Percentiles rank a stretch among this genome's conserved stretches.
These are phyloP conservation scores for Capronia coronata DNA, from an alignment of 2,329 filamentous ascomycete species.

Conservation along the genomic window DNA sequence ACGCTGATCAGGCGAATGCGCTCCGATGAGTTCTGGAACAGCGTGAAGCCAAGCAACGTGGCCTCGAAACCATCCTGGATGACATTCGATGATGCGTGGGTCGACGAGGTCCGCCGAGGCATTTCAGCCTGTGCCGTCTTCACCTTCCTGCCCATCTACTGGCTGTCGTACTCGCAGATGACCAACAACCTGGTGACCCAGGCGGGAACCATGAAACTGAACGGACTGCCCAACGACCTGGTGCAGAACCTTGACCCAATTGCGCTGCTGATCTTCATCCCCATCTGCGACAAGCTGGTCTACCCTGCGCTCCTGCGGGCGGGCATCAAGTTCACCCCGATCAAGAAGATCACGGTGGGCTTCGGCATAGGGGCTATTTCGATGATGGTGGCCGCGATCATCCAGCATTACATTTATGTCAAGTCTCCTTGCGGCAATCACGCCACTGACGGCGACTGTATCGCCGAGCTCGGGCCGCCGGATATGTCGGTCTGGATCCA, in stretches of 20 bases:
- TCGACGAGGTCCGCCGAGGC: slow-evolving; percentile 68
- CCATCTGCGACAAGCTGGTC: slow-evolving; percentile 37
- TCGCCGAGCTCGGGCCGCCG: slow-evolving; percentile 41
- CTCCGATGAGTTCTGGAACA: slow-evolving; percentile 57
- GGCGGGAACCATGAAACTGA: slow-evolving; percentile 53
- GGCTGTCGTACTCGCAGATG: slow-evolving; percentile 35
- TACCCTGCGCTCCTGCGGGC: slow-evolving; percentile 59
- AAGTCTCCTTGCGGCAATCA: slow-evolving; percentile 18
- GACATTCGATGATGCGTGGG: slow-evolving; percentile 78
- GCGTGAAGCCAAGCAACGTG: slow-evolving; percentile 60
- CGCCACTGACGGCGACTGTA: slow-evolving; percentile 43
- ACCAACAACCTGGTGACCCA: slow-evolving; percentile 31
- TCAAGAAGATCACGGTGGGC: slow-evolving; percentile 67
- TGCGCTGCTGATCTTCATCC: slow-evolving; percentile 48
- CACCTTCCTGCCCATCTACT: slow-evolving; percentile 49
- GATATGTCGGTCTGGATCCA: slow-evolving; percentile 40
- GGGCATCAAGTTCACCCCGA: slow-evolving; percentile 63
- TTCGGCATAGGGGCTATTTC: slow-evolving; percentile 60
- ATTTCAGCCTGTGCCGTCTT: slow-evolving; percentile 62
- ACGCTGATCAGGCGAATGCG: slow-evolving; percentile 52
- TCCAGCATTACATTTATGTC: slow-evolving; percentile 52
- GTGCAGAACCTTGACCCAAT: slow-evolving; percentile 55
- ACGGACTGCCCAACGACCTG: slow-evolving; percentile 54
- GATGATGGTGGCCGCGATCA: slow-evolving; percentile 55
- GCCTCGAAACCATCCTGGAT: slow-evolving; percentile 61